Base-by-base conservation (phyloP, 805 yeast species). In the Candida succiphila region DNA sequence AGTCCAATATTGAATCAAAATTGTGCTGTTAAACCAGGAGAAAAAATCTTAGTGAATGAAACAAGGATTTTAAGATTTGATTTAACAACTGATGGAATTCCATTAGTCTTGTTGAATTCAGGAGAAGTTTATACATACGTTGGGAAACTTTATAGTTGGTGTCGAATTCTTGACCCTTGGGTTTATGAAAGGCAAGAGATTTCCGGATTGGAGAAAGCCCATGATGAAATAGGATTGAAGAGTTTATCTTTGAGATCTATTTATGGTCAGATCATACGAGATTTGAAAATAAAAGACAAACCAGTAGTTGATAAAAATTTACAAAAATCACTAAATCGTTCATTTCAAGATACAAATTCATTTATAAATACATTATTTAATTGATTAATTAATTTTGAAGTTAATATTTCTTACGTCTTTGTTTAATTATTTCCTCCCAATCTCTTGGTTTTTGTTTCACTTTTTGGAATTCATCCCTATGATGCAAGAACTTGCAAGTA, bases 401-500 rank as follows among this genome's bases (percentile, higher is more conserved):
- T 14, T 23, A 30, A 25, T 21, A 51, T 27, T 42, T 47, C 33
- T 42, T 43, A 33, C 42, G 42, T 30, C 39, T 49, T 41, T 43
- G 43, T 42, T 43, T 44, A 32, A 44, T 31, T 10, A 60, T 67
- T 19, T 46, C 52, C 41, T 79, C 80, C 95, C 95, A 84, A 29
- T 84, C 94, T 17, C 38, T 37, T 7, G 21, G 30, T 18, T 41
- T 39, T 19, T 67, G 52, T 31, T 44, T 47, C 6, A 37, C 70
- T 6, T 78, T 52, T 37, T 78, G 75, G 58, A 78, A 81, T 48
- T 85, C 95, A 44, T 85, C 96, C 55, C 99, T 61, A 13, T 84
- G 73, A 52, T 92, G 99, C 24, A 89, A 54, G 54, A 92, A 92
- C 59, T 92, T 92, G 61, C 99, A 92, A 24, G 92, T 80, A 46